Conservation (phyloP, 148 eudicot genomes). For the Drosera capensis region DNA sequence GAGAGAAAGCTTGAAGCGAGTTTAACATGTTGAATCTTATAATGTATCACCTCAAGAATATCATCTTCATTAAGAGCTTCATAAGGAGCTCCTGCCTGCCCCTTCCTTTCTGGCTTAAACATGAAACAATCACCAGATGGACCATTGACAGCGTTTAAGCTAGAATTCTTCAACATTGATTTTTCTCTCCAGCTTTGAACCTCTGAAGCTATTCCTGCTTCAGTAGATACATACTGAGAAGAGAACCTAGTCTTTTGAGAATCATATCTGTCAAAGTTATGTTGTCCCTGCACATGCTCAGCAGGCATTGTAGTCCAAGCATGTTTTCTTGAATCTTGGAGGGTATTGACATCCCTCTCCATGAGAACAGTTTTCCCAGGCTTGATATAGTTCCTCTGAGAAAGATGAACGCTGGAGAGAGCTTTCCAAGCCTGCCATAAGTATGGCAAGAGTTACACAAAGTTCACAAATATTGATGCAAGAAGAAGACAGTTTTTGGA, state of each 20-base stretch:
- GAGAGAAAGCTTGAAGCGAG: background rate
- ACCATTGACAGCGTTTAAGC: slow-evolving; percentile 14
- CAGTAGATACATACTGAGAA: slow-evolving; percentile 11
- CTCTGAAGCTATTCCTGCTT: slow-evolving; percentile 17
- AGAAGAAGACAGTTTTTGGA: background rate
- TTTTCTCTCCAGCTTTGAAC: slow-evolving; percentile 16
- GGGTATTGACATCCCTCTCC: slow-evolving; percentile 19
- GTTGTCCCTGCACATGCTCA: slow-evolving; percentile 19
- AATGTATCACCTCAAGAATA: slow-evolving; percentile 59
- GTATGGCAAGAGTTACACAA: too few relatives aligned
- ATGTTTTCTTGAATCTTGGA: slow-evolving; percentile 17
- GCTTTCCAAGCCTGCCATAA: slow-evolving; percentile 76
- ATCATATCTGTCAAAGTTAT: slow-evolving; percentile 18
- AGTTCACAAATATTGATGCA: slow-evolving; percentile 2
- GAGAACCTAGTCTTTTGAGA: slow-evolving; percentile 12
- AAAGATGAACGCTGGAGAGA: slow-evolving; percentile 49
- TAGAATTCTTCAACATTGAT: slow-evolving; percentile 12
- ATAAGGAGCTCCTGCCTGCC: slow-evolving; percentile 13
- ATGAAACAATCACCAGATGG: slow-evolving; percentile 16
- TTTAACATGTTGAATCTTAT: background rate
- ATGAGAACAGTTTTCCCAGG: slow-evolving; percentile 57
- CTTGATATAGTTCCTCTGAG: slow-evolving; percentile 40
- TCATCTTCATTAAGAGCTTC: slow-evolving; percentile 56
- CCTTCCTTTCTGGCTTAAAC: slow-evolving; percentile 16
- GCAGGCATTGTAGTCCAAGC: slow-evolving; percentile 12